Evolutionary conservation across 768 basidiomycete species (phyloP), one percentile per base, ranked within the genome.

Genomic region (Termitomyces sp.): DNA sequence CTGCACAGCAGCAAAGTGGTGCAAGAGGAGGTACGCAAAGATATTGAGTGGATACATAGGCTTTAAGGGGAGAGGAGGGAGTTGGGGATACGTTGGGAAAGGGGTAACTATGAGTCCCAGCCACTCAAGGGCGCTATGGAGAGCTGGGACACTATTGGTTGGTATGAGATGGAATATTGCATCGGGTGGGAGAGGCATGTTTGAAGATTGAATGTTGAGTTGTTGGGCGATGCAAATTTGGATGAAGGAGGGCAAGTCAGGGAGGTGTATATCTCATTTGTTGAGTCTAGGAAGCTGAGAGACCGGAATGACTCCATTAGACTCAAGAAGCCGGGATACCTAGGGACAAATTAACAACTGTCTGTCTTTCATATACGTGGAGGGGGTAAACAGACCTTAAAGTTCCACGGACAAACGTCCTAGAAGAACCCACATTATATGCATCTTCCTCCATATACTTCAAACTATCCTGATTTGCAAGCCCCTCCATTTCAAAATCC

Each of bases 381-480:
- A 41, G 18, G 5, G 18, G 29, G 9, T 4, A 9, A 3, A 9
- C 73, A 46, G 56, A 88, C 86, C 94, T 81, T 41, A 97, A 68
- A 0, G 95, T 97, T 5, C 95, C 95, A 33, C 95, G 79, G 61
- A 97, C 70, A 47, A 95, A 71, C 1, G 91, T 88, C 47, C 80
- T 75, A 63, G 5, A 56, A 13, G 29, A 9, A n/a, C n/a, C n/a
- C n/a, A n/a, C n/a, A n/a, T n/a, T 73, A 67, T 97, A 97, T 2
- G 80, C 78, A n/a, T n/a, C n/a, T 29, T 29, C 5, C 5, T 76
- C 68, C 0, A 77, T 77, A 63, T 98, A 97, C 0, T 77, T 70
- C 7, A 94, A 63, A 60, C 89, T 91, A 64, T 95, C 81, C 27
- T 93, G 74, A 67, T 98, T 98, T 20, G 95, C 85, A 2, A 96